Conservation (phyloP, 371 early-diverging fungal genomes). For the Mortierella sp. region DNA sequence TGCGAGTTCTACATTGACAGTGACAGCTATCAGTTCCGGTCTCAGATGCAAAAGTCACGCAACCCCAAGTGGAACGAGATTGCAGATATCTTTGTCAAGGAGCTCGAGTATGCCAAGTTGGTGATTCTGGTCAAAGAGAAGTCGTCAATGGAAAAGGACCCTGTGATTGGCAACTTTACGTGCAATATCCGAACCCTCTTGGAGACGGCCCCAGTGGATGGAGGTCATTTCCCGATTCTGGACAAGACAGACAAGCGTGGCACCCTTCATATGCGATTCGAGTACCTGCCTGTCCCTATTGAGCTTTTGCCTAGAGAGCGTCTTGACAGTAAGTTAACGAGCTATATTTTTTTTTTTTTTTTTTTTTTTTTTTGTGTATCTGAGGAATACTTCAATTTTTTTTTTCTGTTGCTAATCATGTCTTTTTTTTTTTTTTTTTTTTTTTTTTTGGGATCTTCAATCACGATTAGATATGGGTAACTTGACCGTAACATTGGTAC, state of each 20-base stretch:
- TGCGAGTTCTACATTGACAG: constrained; percentile 53
- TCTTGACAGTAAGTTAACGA: constrained; percentile 59
- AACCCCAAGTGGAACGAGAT: constrained; percentile 52
- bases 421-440: not conserved
- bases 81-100: constrained; percentile 69
- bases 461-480: constrained; percentile 50
- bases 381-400: not conserved
- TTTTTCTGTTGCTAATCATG: not conserved
- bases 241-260: constrained; percentile 45
- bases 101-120: constrained; percentile 67
- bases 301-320: constrained; percentile 66
- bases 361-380: not conserved
- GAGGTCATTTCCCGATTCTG: constrained; percentile 54
- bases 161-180: constrained; percentile 23
- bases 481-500: constrained; percentile 58
- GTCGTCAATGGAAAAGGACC: constrained; percentile 40
- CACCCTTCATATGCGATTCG: constrained; percentile 62
- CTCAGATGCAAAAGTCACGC: constrained; percentile 33
- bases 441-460: not conserved
- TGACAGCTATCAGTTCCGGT: constrained; percentile 48
- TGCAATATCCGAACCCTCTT: constrained; percentile 24
- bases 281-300: constrained; percentile 62
- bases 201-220: constrained; percentile 23
- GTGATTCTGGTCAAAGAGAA: constrained; percentile 57
- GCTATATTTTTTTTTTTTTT: not conserved